These are phyloP conservation scores for Funneliformis caledonium DNA, from an alignment of 371 early-diverging fungal species.

Conservation along the genomic window DNA sequence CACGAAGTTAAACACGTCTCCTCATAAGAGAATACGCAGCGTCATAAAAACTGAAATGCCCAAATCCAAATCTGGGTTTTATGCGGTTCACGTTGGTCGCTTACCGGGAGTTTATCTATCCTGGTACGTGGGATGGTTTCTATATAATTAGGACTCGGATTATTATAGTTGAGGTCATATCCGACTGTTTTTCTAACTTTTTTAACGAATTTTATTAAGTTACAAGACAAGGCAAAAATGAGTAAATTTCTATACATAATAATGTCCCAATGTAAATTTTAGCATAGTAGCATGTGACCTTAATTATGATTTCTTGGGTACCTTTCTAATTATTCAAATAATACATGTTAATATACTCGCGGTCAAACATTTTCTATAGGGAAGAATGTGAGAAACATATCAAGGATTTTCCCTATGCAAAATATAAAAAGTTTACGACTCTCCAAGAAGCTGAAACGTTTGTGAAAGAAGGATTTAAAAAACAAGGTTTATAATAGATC, in stretches of 20 bases:
- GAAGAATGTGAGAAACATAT: conserved; percentile 26
- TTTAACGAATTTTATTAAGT: no score
- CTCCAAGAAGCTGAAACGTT: conserved; percentile 12
- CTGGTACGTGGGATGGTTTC: neutral
- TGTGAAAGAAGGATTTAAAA: conserved; percentile 1
- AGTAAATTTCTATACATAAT: no score
- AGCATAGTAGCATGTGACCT: no score
- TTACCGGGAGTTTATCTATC: conserved; percentile 27
- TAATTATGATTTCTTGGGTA: no score
- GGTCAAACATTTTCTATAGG: neutral
- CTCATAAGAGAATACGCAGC: neutral
- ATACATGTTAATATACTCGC: neutral
- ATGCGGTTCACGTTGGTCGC: conserved; percentile 23
- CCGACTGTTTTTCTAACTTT: no score
- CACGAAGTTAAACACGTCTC: neutral
- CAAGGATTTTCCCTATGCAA: conserved; percentile 2
- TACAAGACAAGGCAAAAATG: no score
- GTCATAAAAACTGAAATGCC: conserved; percentile 20
- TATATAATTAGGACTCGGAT: no score
- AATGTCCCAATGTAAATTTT: no score
- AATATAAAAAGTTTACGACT: conserved; percentile 22
- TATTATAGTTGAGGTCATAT: no score
- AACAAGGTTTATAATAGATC: neutral
- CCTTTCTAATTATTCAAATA: neutral
- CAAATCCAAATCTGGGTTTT: conserved; percentile 3